These are phyloP conservation scores for Magnolia sinica DNA, from an alignment of 164 flowering plant genomes.

Conservation along the genomic window DNA sequence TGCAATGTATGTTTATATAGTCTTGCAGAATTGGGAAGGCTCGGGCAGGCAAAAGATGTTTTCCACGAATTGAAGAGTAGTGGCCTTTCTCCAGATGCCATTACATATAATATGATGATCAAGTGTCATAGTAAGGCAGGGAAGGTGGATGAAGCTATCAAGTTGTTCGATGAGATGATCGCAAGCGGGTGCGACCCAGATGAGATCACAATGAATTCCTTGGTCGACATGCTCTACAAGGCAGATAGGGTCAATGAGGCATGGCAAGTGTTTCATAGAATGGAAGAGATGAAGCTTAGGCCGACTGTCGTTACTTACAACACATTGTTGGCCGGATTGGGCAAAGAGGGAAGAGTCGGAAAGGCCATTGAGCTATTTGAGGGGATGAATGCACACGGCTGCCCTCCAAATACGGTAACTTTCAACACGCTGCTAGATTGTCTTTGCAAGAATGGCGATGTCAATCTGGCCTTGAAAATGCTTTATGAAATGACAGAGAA, in stretches of 20 bases:
- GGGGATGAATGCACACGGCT: conserved; percentile 18
- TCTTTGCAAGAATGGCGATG: conserved; percentile 53
- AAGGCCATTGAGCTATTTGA: conserved; percentile 53
- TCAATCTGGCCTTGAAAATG: conserved; percentile 58
- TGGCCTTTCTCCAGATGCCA: conserved; percentile 77
- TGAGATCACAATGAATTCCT: conserved; percentile 61
- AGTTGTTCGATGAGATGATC: conserved; percentile 62
- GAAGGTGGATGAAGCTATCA: conserved; percentile 68
- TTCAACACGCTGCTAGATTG: conserved; percentile 34
- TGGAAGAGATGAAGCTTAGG: conserved; percentile 62
- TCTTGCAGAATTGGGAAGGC: conserved; percentile 65
- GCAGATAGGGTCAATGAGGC: conserved; percentile 70
- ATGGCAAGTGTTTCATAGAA: conserved; percentile 66
- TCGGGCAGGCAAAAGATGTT: conserved; percentile 57
- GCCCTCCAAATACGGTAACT: conserved; percentile 32
- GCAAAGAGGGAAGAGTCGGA: conserved; percentile 62
- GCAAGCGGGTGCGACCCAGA: conserved; percentile 57
- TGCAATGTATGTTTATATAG: conserved; percentile 76
- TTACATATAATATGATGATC: conserved; percentile 95
- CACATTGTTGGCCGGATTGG: conserved; percentile 69
- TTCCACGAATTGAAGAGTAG: conserved; percentile 50
- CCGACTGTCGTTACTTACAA: conserved; percentile 91
- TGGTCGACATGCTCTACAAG: conserved; percentile 79
- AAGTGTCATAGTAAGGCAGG: conserved; percentile 76
- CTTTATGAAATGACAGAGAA: conserved; percentile 47